phyloP scores from a whole-genome alignment of 257 asterid species.

The Verbascum thapsus region DNA sequence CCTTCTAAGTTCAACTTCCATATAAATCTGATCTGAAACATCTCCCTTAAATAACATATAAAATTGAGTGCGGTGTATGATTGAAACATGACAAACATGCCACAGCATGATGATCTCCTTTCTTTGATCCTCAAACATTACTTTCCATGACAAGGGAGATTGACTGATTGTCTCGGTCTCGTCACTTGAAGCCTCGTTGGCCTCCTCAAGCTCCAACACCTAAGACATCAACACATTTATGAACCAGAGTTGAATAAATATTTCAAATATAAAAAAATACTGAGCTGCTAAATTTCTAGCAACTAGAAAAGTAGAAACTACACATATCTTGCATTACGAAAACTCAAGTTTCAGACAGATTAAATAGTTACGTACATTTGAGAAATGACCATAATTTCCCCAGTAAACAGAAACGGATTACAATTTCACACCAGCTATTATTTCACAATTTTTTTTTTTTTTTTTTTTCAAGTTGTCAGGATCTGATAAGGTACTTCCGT shows the following conservation, averaged over 20 bases:
- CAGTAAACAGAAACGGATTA: too few species aligned
- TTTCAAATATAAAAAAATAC: background rate
- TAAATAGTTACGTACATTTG: too few species aligned
- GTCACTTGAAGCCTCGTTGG: slow-evolving; percentile 62
- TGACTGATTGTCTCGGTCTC: slow-evolving; percentile 50
- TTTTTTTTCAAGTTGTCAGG: too few species aligned
- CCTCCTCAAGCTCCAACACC: slow-evolving; percentile 95
- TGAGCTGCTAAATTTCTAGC: slow-evolving; percentile 2
- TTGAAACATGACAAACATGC: slow-evolving; percentile 93
- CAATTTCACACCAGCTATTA: too few species aligned
- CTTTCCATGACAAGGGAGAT: slow-evolving; percentile 63
- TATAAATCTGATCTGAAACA: slow-evolving; percentile 76
- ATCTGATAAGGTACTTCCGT: too few species aligned
- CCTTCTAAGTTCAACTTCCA: slow-evolving; percentile 92
- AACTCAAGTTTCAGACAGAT: background rate
- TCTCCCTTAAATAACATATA: slow-evolving; percentile 83
- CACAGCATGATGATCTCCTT: slow-evolving; percentile 88
- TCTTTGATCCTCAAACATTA: slow-evolving; percentile 78
- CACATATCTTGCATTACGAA: background rate
- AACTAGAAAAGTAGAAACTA: background rate
- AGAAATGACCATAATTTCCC: too few species aligned
- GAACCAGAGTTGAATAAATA: background rate
- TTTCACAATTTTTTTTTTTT: too few species aligned
- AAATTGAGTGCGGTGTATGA: slow-evolving; percentile 88
- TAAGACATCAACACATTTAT: slow-evolving; percentile 24